Evolutionary conservation across 2,329 filamentous ascomycete species (phyloP).

Genomic region (Xylaria arbuscula): DNA sequence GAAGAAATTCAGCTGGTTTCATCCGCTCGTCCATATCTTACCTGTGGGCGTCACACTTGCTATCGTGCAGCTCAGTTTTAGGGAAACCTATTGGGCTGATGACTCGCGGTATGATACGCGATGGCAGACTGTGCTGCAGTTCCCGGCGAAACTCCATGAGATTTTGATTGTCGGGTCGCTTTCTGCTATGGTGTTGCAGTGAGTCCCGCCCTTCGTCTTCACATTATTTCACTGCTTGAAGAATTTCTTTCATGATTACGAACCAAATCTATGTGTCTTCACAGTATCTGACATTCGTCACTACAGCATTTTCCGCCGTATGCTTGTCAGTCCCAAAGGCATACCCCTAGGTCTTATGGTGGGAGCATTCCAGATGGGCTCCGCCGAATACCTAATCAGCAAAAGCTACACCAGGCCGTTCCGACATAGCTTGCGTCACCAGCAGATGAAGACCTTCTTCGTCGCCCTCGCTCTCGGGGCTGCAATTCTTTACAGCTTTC

Average conservation of each 20-base stretch:
- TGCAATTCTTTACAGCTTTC: conserved; percentile 21
- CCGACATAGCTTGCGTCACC: neutral
- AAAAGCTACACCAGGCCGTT: conserved; percentile 25
- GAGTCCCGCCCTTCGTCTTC: neutral
- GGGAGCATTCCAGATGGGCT: conserved; percentile 32
- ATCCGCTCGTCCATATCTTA: conserved; percentile 29
- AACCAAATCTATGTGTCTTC: neutral
- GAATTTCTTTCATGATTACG: neutral
- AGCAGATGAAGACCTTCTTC: conserved; percentile 11
- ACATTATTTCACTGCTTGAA: too few species aligned
- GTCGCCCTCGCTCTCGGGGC: conserved; percentile 28
- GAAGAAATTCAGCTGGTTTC: conserved; percentile 14
- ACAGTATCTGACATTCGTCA: neutral
- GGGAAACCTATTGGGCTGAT: conserved; percentile 23
- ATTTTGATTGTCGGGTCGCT: conserved; percentile 30
- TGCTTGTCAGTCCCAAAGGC: conserved; percentile 20
- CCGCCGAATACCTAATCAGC: conserved; percentile 29
- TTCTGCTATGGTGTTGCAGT: conserved; percentile 35
- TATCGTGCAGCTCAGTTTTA: conserved; percentile 26
- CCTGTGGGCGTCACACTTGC: conserved; percentile 12
- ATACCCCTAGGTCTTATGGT: conserved; percentile 34
- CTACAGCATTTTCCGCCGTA: conserved; percentile 33
- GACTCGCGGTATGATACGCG: conserved; percentile 9
- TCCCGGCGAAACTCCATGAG: conserved; percentile 33
- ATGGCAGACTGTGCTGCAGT: conserved; percentile 29